phyloP scores from a whole-genome alignment of 179 eudicot species.

The Camellia oleifera region DNA sequence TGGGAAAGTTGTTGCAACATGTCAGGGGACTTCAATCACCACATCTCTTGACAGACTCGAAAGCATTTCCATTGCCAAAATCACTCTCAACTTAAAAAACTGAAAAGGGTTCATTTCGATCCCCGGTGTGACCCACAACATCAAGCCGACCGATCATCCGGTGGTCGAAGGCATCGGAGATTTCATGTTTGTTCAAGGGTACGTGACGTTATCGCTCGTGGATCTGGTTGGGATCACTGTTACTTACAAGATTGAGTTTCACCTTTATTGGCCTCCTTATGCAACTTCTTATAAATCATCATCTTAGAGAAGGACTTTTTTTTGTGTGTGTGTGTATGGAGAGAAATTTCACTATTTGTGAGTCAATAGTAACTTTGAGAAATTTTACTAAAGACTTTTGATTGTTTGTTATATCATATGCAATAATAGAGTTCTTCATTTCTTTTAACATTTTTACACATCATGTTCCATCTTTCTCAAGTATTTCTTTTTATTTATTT shows the following conservation, averaged over 20 bases:
- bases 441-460: too few relatives aligned
- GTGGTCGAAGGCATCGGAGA: constrained; percentile 46
- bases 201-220: constrained; percentile 35
- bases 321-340: too few relatives aligned
- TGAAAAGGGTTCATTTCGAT: constrained; percentile 35
- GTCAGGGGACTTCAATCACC: constrained; percentile 37
- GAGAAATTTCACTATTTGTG: too few relatives aligned
- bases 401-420: too few relatives aligned
- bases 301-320: too few relatives aligned
- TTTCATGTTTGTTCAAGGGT: constrained; percentile 46
- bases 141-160: constrained; percentile 37
- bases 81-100: constrained; percentile 27
- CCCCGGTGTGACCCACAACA: constrained; percentile 32
- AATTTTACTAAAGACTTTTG: background rate
- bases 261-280: constrained; percentile 48
- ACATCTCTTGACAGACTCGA: constrained; percentile 36
- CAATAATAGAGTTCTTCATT: too few relatives aligned
- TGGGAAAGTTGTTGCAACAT: constrained; percentile 25
- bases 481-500: too few relatives aligned
- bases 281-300: constrained; percentile 11
- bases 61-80: constrained; percentile 24
- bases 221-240: constrained; percentile 22
- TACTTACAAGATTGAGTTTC: constrained; percentile 36
- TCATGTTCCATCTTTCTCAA: too few relatives aligned
- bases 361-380: too few relatives aligned